Evolutionary conservation across 2,329 filamentous ascomycete species (phyloP), one percentile per base, ranked within the genome.

Genomic region (Geosmithia putterillii): DNA sequence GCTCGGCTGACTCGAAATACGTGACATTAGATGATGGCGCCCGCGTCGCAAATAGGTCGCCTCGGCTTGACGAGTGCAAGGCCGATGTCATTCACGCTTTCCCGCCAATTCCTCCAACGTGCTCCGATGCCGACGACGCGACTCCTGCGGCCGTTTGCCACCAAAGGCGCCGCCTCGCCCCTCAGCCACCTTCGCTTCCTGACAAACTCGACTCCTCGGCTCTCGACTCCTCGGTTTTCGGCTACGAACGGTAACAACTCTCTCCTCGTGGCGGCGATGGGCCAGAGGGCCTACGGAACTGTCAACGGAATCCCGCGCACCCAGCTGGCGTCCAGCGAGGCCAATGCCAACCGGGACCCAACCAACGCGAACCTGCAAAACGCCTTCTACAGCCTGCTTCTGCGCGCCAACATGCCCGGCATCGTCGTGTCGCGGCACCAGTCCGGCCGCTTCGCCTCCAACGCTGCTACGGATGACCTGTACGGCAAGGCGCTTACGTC

Each of bases 361-460:
- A 76, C 71, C 46, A 96, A 87, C 61, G 83, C 88, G 22, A 84
- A 83, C 38, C 81, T 88, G 18, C 92, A 98, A 61, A 92, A 90
- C 59, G 83, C 86, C 15, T 95, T 98, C 61, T 98, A 98, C 59
- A 83, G 90, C 58, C 82, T 89, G 39, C 76, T 98, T 14, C 72
- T 95, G 44, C 84, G 85, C 57, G 88, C 90, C 42, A 92, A 94
- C 56, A 89, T 95, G 84, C 86, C 90, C 17, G 83, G 88, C 42
- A 94, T 98, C 49, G 70, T 98, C 45, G 76, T 95, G 46, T 88
- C 96, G 62, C 75, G 92, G 54, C 92, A 95, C 61, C 81, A 88
- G 57, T 88, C 83, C 15, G 85, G 85, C 48, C 79, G 83, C 44
- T 98, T 89, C 59, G 89, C 89, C 10, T 79, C 78, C 18, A 95